Percentiles rank a stretch among this genome's conserved stretches.
Evolutionary conservation across 2,329 filamentous ascomycete genomes (phyloP).

Genomic region (Ilyonectria mors-panacis): DNA sequence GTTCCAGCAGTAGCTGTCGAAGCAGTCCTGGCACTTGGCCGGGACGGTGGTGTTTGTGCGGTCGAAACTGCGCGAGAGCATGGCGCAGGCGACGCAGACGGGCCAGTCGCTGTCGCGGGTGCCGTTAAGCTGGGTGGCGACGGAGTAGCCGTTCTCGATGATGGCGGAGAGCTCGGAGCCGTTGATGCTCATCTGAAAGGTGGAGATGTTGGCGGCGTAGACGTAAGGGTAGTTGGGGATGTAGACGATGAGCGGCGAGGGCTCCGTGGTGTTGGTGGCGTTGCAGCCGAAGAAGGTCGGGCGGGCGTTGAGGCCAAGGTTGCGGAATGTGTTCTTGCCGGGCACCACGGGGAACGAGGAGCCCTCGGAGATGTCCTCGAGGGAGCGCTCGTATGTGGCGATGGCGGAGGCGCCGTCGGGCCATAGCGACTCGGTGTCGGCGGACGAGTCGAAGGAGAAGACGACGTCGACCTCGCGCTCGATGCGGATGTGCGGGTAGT

Average conservation of each 20-base stretch:
- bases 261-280: constrained; percentile 66
- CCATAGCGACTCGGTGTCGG: constrained; percentile 71
- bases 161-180: constrained; percentile 80
- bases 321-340: constrained; percentile 68
- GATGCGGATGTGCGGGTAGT: constrained; percentile 73
- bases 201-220: constrained; percentile 82
- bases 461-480: constrained; percentile 72
- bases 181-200: constrained; percentile 78
- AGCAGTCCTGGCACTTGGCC: constrained; percentile 81
- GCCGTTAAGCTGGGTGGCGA: constrained; percentile 86
- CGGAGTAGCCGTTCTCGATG: constrained; percentile 88
- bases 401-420: constrained; percentile 73
- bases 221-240: constrained; percentile 84
- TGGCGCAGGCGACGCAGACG: constrained; percentile 88
- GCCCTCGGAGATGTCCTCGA: constrained; percentile 63
- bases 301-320: constrained; percentile 70
- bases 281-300: constrained; percentile 77
- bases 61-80: constrained; percentile 81
- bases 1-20: constrained; percentile 91
- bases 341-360: constrained; percentile 73
- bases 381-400: constrained; percentile 70
- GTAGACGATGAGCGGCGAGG: constrained; percentile 84
- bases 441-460: constrained; percentile 75
- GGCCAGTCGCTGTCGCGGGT: constrained; percentile 83
- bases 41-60: constrained; percentile 80